Percentiles rank a stretch among this genome's conserved stretches.
Conservation (phyloP, 768 basidiomycete species). For the Sporobolomyces roseus region DNA sequence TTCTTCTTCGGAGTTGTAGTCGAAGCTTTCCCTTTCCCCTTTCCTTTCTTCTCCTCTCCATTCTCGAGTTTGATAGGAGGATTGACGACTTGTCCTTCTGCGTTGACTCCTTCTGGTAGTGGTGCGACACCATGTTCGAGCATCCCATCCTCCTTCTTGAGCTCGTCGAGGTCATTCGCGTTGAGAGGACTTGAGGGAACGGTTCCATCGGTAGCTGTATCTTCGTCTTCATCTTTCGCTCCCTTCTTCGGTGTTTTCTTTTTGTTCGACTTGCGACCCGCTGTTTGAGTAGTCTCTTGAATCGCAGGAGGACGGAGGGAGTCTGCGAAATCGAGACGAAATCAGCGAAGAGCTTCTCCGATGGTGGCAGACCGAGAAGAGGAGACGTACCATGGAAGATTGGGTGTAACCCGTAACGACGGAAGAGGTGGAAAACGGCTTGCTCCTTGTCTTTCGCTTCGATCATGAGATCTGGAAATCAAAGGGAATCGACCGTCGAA, state of each 20-base stretch:
- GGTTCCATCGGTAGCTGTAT: slow-evolving; percentile 1
- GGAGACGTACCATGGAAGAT: slow-evolving; percentile 55
- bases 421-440: slow-evolving; percentile 77
- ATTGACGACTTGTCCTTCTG: slow-evolving; percentile 24
- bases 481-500: not conserved
- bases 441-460: slow-evolving; percentile 87
- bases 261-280: slow-evolving; percentile 52
- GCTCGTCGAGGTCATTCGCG: slow-evolving; percentile 10
- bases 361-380: not conserved
- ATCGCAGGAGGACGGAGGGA: slow-evolving; percentile 54
- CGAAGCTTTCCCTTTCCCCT: slow-evolving; percentile 3
- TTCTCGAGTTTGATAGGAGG: not conserved
- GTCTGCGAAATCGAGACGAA: slow-evolving; percentile 31
- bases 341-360: not conserved
- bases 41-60: not conserved
- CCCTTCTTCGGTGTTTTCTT: slow-evolving; percentile 44
- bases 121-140: slow-evolving; percentile 18
- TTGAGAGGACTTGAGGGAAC: slow-evolving; percentile 11
- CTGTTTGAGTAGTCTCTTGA: slow-evolving; percentile 53
- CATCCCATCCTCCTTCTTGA: slow-evolving; percentile 13
- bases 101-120: slow-evolving; percentile 21
- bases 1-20: slow-evolving; percentile 21
- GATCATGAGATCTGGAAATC: slow-evolving; percentile 42
- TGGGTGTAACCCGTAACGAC: slow-evolving; percentile 68
- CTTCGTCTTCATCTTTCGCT: slow-evolving; percentile 14